Evolutionary conservation across 306 rosid species (phyloP).

Genomic region (Lablab purpureus): DNA sequence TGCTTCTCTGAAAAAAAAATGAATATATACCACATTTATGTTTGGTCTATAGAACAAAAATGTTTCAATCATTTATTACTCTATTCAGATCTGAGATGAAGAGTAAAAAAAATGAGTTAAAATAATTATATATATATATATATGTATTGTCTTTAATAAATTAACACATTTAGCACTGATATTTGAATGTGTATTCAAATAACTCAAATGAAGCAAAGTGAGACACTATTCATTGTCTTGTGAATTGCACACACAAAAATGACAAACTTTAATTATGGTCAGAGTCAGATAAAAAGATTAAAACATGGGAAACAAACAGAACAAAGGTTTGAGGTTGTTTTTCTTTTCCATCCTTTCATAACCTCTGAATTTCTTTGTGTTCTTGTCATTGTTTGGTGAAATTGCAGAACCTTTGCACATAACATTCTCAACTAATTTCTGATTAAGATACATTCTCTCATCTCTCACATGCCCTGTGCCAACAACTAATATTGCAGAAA

Average conservation of each 20-base stretch:
- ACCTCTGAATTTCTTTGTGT: slow-evolving; percentile 21
- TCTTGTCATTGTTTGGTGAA: slow-evolving; percentile 21
- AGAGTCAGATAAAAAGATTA: neutral
- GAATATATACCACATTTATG: no score
- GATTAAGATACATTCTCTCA: neutral
- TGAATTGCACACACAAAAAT: slow-evolving; percentile 31
- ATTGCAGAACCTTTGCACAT: neutral
- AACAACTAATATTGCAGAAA: slow-evolving; percentile 37
- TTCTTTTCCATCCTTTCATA: slow-evolving; percentile 16
- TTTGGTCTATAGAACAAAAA: no score
- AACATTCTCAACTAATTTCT: slow-evolving; percentile 44
- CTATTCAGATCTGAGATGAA: no score
- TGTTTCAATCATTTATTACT: no score
- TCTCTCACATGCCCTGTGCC: slow-evolving; percentile 8
- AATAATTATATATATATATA: no score
- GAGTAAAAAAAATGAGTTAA: no score
- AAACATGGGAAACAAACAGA: neutral
- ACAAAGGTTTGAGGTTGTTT: neutral
- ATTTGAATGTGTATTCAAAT: neutral
- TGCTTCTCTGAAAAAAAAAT: no score
- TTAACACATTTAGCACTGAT: no score
- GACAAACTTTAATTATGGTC: neutral
- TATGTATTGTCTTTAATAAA: no score
- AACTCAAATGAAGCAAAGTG: neutral
- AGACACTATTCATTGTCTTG: neutral